These are phyloP conservation scores for Phytophthora palmivora DNA, from an alignment of 352 stramenopile species.

Conservation along the genomic window DNA sequence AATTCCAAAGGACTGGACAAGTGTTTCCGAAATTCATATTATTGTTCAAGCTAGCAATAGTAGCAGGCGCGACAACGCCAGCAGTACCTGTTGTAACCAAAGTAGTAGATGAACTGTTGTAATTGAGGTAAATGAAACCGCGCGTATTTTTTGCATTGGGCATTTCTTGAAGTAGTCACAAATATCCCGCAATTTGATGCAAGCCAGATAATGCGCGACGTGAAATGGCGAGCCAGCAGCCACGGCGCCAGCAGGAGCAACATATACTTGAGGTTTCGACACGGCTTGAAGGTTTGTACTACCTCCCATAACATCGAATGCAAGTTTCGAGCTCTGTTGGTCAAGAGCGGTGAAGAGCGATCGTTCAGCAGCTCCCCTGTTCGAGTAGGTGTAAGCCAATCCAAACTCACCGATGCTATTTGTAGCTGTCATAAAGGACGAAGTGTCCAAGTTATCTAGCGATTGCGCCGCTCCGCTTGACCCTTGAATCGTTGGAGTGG, in stretches of 20 bases:
- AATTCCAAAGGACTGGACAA: slow-evolving; percentile 7
- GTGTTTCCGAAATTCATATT: too few species aligned
- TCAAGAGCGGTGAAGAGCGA: slow-evolving; percentile 17
- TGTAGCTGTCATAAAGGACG: slow-evolving; percentile 14
- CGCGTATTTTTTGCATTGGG: slow-evolving; percentile 19
- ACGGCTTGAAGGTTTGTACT: slow-evolving; percentile 21
- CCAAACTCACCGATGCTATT: slow-evolving; percentile 25
- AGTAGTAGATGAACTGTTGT: slow-evolving; percentile 15
- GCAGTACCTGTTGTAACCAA: slow-evolving; percentile 3
- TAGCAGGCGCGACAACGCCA: neutral
- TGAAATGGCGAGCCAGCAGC: too few species aligned
- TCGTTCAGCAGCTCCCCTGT: slow-evolving; percentile 11
- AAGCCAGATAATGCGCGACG: slow-evolving; percentile 17
- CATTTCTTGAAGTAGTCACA: slow-evolving; percentile 20
- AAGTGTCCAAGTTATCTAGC: slow-evolving; percentile 6
- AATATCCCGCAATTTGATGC: slow-evolving; percentile 10
- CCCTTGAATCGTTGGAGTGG: slow-evolving; percentile 7
- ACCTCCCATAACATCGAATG: slow-evolving; percentile 23
- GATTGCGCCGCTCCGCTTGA: too few species aligned
- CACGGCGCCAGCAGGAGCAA: slow-evolving; percentile 14
- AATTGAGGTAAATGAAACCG: slow-evolving; percentile 8
- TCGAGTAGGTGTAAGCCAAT: slow-evolving; percentile 16
- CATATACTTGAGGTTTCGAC: too few species aligned
- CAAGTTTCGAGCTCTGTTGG: slow-evolving; percentile 16
- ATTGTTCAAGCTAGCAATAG: too few species aligned